These are phyloP conservation scores for Penicillium sp. DNA, from an alignment of 2,329 filamentous ascomycete genomes.

Conservation along the genomic window DNA sequence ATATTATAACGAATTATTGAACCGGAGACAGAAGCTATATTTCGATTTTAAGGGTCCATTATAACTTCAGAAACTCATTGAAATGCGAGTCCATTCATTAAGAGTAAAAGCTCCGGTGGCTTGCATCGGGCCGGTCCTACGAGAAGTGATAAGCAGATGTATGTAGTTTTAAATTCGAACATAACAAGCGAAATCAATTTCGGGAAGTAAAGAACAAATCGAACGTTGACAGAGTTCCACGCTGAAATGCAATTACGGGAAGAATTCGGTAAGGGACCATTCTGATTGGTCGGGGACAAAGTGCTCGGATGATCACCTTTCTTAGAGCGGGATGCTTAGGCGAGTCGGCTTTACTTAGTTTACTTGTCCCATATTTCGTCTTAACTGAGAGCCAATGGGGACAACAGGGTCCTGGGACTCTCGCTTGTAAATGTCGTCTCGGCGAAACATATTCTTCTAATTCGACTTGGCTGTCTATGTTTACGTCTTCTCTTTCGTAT, in stretches of 20 bases:
- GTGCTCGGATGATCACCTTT: conserved; percentile 30
- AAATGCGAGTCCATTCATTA: background rate
- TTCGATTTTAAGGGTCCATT: background rate
- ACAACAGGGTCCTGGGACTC: background rate
- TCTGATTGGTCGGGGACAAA: conserved; percentile 32
- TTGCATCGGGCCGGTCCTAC: background rate
- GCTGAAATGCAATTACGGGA: background rate
- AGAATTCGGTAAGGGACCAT: conserved; percentile 31
- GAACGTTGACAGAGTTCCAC: background rate
- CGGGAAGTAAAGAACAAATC: conserved; percentile 2
- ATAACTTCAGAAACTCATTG: background rate
- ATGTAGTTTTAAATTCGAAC: background rate
- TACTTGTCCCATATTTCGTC: conserved; percentile 2
- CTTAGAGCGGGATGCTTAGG: conserved; percentile 40
- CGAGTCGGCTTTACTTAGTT: conserved; percentile 25
- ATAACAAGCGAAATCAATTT: background rate
- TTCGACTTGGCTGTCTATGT: background rate
- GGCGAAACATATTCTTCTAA: background rate
- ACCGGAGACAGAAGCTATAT: background rate
- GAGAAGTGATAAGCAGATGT: no score
- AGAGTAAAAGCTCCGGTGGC: background rate
- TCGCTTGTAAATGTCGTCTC: background rate
- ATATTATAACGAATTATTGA: background rate
- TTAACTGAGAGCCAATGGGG: conserved; percentile 3
- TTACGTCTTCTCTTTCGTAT: conserved; percentile 5